phyloP scores from a whole-genome alignment of 108 stramenopile genomes.

The Skeletonema tropicum region DNA sequence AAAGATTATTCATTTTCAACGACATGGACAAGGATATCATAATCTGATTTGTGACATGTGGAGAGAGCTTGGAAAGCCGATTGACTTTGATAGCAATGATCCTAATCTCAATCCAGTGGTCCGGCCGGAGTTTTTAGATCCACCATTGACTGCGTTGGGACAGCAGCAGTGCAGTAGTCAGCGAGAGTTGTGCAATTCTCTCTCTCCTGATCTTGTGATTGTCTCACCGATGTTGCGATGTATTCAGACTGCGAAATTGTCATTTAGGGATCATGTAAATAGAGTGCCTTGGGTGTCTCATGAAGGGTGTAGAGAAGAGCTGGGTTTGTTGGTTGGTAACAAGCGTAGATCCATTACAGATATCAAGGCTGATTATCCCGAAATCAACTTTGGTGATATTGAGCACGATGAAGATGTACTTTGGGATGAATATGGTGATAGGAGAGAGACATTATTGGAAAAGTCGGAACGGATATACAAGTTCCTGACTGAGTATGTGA shows the following conservation, averaged over 20 bases:
- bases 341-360: slow-evolving; percentile 54
- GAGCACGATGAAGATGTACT: slow-evolving; percentile 55
- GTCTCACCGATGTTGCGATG: slow-evolving; percentile 60
- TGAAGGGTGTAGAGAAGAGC: slow-evolving; percentile 71
- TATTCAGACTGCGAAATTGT: slow-evolving; percentile 64
- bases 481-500: slow-evolving; percentile 61
- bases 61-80: slow-evolving; percentile 38
- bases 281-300: slow-evolving; percentile 63
- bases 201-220: slow-evolving; percentile 56
- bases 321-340: slow-evolving; percentile 63
- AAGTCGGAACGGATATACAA: slow-evolving; percentile 59
- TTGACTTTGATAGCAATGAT: slow-evolving; percentile 55
- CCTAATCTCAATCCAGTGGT: slow-evolving; percentile 58
- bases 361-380: slow-evolving; percentile 51
- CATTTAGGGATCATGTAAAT: slow-evolving; percentile 42
- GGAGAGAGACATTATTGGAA: slow-evolving; percentile 40
- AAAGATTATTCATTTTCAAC: slow-evolving; percentile 72
- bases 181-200: slow-evolving; percentile 16
- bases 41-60: slow-evolving; percentile 64
- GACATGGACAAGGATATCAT: slow-evolving; percentile 75
- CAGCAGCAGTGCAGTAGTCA: slow-evolving; percentile 43
- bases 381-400: slow-evolving; percentile 54
- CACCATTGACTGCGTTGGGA: slow-evolving; percentile 62
- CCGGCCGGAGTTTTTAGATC: slow-evolving; percentile 61
- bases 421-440: slow-evolving; percentile 34